Percentiles rank a stretch among this genome's conserved stretches.
Evolutionary conservation across 2,329 filamentous ascomycete genomes (phyloP).

Genomic region (Aureobasidium sp.): DNA sequence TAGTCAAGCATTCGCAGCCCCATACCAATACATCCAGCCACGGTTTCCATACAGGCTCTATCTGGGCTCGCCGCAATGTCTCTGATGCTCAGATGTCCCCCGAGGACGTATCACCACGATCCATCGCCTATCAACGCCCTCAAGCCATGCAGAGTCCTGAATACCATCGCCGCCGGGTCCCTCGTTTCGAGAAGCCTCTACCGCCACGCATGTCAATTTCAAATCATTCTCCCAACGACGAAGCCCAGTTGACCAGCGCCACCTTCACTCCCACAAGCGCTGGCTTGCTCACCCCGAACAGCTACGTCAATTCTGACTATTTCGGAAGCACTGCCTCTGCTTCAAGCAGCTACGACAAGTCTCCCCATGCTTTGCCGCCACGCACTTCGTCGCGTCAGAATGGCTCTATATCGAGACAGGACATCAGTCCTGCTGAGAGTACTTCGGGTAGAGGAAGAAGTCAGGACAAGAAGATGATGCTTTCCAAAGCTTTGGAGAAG

Average conservation of each 20-base stretch:
- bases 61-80: conserved; percentile 12
- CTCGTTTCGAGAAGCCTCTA: conserved; percentile 7
- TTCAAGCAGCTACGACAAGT: conserved; percentile 19
- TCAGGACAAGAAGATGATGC: conserved; percentile 76
- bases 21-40: background rate
- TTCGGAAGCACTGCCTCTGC: conserved; percentile 25
- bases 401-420: conserved; percentile 17
- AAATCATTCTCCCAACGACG: background rate
- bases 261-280: conserved; percentile 22
- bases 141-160: conserved; percentile 2
- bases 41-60: conserved; percentile 6
- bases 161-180: conserved; percentile 7
- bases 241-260: background rate
- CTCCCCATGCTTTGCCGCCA: conserved; percentile 22
- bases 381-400: conserved; percentile 19
- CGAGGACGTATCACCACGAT: conserved; percentile 13
- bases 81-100: background rate
- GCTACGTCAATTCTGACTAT: conserved; percentile 25
- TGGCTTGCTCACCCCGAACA: conserved; percentile 27
- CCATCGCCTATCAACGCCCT: background rate
- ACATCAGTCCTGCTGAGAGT: conserved; percentile 13
- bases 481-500: conserved; percentile 90
- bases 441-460: conserved; percentile 24
- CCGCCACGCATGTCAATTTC: conserved; percentile 6
- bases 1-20: background rate